Percentiles rank a stretch among this genome's conserved stretches.
Conservation (phyloP, 2,329 filamentous ascomycete species). For the Neurospora sp. region DNA sequence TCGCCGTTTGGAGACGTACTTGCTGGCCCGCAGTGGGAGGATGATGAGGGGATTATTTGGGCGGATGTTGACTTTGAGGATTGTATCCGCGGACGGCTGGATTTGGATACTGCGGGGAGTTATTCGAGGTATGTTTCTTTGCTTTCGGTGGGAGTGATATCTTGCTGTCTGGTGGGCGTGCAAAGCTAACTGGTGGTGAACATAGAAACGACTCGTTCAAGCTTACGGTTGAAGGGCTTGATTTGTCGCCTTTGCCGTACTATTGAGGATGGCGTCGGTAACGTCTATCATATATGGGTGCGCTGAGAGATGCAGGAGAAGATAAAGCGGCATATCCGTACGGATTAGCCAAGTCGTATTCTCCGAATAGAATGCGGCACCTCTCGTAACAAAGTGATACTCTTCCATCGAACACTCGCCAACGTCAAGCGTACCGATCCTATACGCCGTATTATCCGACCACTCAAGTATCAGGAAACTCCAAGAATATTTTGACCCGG, state of each 20-base stretch:
- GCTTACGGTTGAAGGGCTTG: slow-evolving; percentile 47
- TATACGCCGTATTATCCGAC: background rate
- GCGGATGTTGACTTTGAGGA: slow-evolving; percentile 80
- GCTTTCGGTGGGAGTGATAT: background rate
- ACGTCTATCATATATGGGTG: background rate
- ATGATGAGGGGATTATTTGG: slow-evolving; percentile 55
- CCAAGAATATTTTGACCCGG: background rate
- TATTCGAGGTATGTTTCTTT: slow-evolving; percentile 55
- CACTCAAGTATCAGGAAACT: background rate
- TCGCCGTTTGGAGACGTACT: slow-evolving; percentile 71
- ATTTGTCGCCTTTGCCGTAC: slow-evolving; percentile 48
- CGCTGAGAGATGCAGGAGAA: background rate
- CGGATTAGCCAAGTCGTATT: background rate
- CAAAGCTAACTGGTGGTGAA: slow-evolving; percentile 4
- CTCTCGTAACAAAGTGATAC: background rate
- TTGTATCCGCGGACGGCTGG: slow-evolving; percentile 69
- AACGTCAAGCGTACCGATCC: background rate
- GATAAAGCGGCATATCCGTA: background rate
- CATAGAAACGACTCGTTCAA: slow-evolving; percentile 50
- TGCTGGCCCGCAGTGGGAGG: slow-evolving; percentile 75
- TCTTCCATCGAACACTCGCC: background rate
- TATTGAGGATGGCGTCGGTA: background rate
- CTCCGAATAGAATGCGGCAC: background rate
- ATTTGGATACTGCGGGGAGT: slow-evolving; percentile 75
- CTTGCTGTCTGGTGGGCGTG: background rate